Conservation (phyloP, 2,329 filamentous ascomycete genomes). For the Pestalotiopsis sp. region DNA sequence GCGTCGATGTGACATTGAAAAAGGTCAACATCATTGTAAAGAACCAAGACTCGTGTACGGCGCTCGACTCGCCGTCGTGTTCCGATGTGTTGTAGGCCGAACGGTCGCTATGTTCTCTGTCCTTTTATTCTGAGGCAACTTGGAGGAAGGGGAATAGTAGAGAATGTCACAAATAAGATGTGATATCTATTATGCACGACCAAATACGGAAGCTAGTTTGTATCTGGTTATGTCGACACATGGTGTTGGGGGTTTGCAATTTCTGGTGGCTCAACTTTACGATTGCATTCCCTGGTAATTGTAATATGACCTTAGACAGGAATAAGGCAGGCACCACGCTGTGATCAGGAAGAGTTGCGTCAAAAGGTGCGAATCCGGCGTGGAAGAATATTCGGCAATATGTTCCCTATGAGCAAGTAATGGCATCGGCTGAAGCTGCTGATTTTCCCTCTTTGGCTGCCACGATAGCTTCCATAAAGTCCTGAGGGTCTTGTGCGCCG, state of each 20-base stretch:
- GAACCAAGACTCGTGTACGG: neutral
- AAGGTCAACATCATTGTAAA: neutral
- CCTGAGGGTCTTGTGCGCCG: constrained; percentile 64
- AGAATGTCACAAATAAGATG: neutral
- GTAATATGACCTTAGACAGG: too few relatives aligned
- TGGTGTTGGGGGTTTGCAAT: too few relatives aligned
- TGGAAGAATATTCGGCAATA: neutral
- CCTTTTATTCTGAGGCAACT: neutral
- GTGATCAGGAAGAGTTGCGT: neutral
- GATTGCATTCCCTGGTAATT: too few relatives aligned
- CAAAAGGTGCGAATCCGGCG: neutral
- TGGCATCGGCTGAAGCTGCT: neutral
- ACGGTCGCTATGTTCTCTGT: neutral
- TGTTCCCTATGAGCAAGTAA: neutral
- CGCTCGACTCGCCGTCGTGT: neutral
- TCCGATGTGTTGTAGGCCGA: neutral
- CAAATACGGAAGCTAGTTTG: neutral
- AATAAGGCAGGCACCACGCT: too few relatives aligned
- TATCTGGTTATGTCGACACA: too few relatives aligned
- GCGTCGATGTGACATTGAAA: neutral
- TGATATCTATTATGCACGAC: too few relatives aligned
- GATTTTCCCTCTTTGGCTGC: constrained; percentile 36
- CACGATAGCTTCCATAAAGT: constrained; percentile 63
- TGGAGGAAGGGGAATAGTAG: neutral
- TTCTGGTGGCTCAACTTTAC: too few relatives aligned